A percentile compares a stretch with the other conserved stretches of the same genome.
Conservation (phyloP, 768 basidiomycete genomes). For the Leccinum barrowsii region DNA sequence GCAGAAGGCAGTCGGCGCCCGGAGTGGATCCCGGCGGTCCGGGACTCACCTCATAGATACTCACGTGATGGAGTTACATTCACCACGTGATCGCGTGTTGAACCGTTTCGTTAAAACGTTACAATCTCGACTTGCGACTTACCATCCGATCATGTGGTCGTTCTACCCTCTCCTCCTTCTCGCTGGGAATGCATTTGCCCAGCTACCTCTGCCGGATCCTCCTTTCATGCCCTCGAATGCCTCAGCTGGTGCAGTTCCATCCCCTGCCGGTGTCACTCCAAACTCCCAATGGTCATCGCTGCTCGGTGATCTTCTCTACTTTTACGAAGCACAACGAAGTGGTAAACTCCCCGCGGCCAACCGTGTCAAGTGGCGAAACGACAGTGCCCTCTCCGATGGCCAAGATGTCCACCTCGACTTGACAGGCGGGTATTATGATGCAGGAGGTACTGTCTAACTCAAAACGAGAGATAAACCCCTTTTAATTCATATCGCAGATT, state of each 20-base stretch:
- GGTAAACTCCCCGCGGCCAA: slow-evolving; percentile 66
- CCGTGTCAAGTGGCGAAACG: slow-evolving; percentile 85
- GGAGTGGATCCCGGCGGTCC: background rate
- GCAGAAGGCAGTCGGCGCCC: no score
- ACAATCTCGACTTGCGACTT: background rate
- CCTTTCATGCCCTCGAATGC: slow-evolving; percentile 62
- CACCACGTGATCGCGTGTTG: slow-evolving; percentile 24
- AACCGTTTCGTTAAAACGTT: background rate
- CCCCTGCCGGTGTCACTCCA: slow-evolving; percentile 39
- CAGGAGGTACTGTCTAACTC: slow-evolving; percentile 59
- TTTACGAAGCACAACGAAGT: slow-evolving; percentile 90
- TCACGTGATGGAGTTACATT: slow-evolving; percentile 12
- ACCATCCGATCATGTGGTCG: slow-evolving; percentile 18
- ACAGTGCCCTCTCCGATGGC: slow-evolving; percentile 76
- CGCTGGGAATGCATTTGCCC: slow-evolving; percentile 39
- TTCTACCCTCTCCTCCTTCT: slow-evolving; percentile 17
- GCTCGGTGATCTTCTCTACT: slow-evolving; percentile 78
- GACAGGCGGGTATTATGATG: slow-evolving; percentile 89
- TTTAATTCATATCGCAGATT: slow-evolving; percentile 47
- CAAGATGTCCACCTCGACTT: slow-evolving; percentile 69
- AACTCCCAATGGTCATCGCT: slow-evolving; percentile 82
- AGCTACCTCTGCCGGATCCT: slow-evolving; percentile 61
- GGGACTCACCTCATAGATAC: background rate
- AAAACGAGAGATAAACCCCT: background rate
- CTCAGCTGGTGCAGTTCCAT: slow-evolving; percentile 49